These are phyloP conservation scores for Trichoderma breve DNA, from an alignment of 2,329 filamentous ascomycete species.

Conservation along the genomic window DNA sequence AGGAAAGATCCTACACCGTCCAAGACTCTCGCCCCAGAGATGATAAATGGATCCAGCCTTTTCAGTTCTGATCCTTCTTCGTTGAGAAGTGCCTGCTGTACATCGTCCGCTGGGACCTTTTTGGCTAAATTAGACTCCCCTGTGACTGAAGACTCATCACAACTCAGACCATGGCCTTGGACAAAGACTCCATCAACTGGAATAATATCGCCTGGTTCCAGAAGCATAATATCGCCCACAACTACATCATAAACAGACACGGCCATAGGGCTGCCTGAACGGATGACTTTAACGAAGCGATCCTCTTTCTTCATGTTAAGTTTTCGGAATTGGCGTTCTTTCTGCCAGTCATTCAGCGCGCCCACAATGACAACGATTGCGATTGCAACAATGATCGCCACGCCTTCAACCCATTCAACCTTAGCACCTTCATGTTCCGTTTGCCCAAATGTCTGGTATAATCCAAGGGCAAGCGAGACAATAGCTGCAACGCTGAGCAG, in stretches of 20 bases:
- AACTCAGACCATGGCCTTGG: constrained; percentile 52
- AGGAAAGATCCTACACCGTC: constrained; percentile 51
- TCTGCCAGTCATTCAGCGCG: constrained; percentile 66
- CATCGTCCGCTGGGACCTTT: constrained; percentile 60
- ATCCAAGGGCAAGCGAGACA: constrained; percentile 62
- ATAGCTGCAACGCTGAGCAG: constrained; percentile 63
- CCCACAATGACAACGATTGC: constrained; percentile 61
- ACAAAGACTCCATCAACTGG: constrained; percentile 71
- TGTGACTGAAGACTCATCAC: constrained; percentile 71
- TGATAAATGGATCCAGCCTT: constrained; percentile 64
- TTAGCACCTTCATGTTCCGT: constrained; percentile 41
- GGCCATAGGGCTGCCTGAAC: constrained; percentile 62
- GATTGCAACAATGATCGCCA: constrained; percentile 49
- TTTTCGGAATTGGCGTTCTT: constrained; percentile 63
- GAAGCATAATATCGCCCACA: constrained; percentile 67
- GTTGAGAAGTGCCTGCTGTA: constrained; percentile 44
- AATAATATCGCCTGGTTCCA: constrained; percentile 68
- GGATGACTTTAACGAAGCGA: constrained; percentile 63
- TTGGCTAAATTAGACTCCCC: constrained; percentile 72
- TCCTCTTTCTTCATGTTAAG: constrained; percentile 63
- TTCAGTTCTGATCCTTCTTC: constrained; percentile 42
- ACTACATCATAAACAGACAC: constrained; percentile 65
- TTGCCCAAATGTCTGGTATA: constrained; percentile 61
- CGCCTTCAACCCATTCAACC: constrained; percentile 66
- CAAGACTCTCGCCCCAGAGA: constrained; percentile 53